Percentiles rank a stretch among this genome's conserved stretches.
Conservation (phyloP, 2,329 filamentous ascomycete genomes). For the Diaporthe ampelina region DNA sequence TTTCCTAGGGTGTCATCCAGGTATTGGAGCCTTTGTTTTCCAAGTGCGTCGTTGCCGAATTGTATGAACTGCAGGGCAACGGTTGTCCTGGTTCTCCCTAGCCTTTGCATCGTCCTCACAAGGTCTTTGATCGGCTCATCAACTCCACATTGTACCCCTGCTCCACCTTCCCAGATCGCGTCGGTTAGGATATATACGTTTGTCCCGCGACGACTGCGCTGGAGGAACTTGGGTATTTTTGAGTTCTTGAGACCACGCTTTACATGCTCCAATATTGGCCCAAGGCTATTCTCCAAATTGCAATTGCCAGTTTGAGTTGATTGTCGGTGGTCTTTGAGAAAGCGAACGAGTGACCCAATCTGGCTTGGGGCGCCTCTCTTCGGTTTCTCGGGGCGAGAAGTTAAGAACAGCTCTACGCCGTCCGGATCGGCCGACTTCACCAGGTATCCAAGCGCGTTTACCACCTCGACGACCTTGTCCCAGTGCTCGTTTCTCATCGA, state of each 20-base stretch:
- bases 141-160: background rate
- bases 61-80: background rate
- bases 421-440: background rate
- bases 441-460: background rate
- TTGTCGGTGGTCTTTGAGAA: background rate
- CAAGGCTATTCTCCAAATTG: background rate
- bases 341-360: background rate
- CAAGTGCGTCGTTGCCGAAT: background rate
- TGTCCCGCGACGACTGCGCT: background rate
- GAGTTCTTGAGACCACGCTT: background rate
- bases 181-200: background rate
- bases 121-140: background rate
- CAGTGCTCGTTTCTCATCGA: background rate
- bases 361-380: background rate
- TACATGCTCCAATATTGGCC: background rate
- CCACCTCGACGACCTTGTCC: background rate
- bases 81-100: background rate
- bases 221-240: background rate
- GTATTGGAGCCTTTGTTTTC: background rate
- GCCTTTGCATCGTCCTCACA: background rate
- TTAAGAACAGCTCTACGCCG: background rate
- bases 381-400: background rate
- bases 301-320: rapidly evolving
- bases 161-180: background rate
- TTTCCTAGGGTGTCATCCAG: background rate